Conservation (phyloP, 2,329 filamentous ascomycete genomes). For the Periglandula ipomoeae region DNA sequence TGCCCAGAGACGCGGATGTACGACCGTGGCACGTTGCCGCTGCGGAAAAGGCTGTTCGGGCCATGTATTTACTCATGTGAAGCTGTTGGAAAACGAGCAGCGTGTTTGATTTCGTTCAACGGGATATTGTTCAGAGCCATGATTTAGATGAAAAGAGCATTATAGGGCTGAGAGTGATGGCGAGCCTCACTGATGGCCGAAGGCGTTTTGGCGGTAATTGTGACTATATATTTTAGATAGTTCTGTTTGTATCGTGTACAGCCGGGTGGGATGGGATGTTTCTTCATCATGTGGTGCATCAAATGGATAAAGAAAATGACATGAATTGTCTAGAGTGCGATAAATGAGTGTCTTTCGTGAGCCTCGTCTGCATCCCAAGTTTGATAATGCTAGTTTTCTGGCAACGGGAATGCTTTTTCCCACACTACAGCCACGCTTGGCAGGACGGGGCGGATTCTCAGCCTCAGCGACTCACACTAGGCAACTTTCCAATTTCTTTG, state of each 20-base stretch:
- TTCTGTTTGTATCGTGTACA: neutral
- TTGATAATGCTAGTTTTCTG: too few species aligned
- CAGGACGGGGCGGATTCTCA: too few species aligned
- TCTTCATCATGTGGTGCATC: neutral
- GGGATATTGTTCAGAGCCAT: neutral
- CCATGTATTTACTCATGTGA: conserved; percentile 56
- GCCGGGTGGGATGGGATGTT: neutral
- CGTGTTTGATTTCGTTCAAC: conserved; percentile 8
- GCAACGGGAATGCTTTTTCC: too few species aligned
- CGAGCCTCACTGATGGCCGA: neutral
- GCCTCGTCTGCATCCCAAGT: too few species aligned
- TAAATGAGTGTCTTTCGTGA: neutral
- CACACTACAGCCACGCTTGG: too few species aligned
- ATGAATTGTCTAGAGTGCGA: neutral
- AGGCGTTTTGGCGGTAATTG: neutral
- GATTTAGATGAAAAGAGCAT: neutral
- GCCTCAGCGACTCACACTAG: too few species aligned
- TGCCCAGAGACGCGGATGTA: conserved; percentile 49
- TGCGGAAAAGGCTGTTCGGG: conserved; percentile 58
- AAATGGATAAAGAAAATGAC: neutral
- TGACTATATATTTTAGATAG: too few species aligned
- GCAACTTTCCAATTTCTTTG: too few species aligned
- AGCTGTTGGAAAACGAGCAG: conserved; percentile 11
- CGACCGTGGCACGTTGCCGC: conserved; percentile 71
- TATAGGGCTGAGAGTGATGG: neutral